Percentiles rank a stretch among this genome's conserved stretches.
phyloP scores from a whole-genome alignment of 2,329 filamentous ascomycete genomes.

The Blumeria graminis region DNA sequence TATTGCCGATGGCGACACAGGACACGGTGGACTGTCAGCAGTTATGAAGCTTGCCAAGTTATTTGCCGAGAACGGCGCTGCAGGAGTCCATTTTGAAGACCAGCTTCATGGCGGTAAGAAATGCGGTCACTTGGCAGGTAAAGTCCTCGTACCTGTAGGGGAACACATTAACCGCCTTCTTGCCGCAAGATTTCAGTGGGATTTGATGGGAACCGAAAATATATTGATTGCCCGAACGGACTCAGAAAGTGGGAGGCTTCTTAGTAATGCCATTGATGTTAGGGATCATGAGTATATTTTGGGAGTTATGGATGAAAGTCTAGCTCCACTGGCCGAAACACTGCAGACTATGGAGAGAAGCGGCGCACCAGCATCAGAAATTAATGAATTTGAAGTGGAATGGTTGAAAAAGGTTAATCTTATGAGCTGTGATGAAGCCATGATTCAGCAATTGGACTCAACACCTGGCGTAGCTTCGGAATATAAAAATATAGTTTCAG shows the following conservation, averaged over 20 bases:
- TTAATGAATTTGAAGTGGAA: constrained; percentile 61
- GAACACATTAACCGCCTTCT: constrained; percentile 93
- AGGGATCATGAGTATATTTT: constrained; percentile 95
- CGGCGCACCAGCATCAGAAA: constrained; percentile 54
- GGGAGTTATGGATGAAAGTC: constrained; percentile 49
- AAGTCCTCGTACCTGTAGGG: constrained; percentile 77
- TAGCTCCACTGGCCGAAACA: constrained; percentile 64
- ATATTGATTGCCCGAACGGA: constrained; percentile 87
- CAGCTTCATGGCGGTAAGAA: constrained; percentile 97
- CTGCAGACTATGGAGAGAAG: constrained; percentile 71
- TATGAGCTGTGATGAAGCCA: constrained; percentile 80
- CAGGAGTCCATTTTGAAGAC: constrained; percentile 92
- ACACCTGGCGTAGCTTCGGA: constrained; percentile 36
- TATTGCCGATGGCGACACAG: constrained; percentile 87
- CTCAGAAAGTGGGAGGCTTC: constrained; percentile 73
- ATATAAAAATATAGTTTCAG: constrained; percentile 37
- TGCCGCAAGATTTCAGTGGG: constrained; percentile 89
- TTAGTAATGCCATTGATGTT: constrained; percentile 77
- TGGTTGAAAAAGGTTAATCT: constrained; percentile 78
- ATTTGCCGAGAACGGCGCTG: constrained; percentile 90
- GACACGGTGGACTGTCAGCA: constrained; percentile 75
- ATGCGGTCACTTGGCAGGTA: constrained; percentile 87
- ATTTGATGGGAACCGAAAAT: constrained; percentile 91
- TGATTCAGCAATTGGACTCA: constrained; percentile 47
- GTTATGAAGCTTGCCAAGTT: constrained; percentile 93